These are phyloP conservation scores for Cryptosporidium felis DNA, from an alignment of 169 alveolate species.

Conservation along the genomic window DNA sequence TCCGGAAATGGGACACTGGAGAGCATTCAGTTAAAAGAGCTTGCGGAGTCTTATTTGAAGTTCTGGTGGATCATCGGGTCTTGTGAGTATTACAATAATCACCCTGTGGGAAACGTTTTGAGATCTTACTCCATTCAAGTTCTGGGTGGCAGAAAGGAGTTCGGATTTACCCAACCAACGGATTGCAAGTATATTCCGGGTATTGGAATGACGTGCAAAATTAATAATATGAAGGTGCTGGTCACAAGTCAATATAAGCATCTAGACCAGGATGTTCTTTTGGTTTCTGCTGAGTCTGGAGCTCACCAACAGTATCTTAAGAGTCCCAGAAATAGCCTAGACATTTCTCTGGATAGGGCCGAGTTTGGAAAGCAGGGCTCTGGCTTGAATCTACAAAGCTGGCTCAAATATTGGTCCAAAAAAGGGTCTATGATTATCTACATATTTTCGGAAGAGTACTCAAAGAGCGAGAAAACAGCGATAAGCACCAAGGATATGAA, in stretches of 20 bases:
- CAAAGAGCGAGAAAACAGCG: not conserved
- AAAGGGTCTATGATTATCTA: constrained; percentile 43
- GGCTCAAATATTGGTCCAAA: constrained; percentile 58
- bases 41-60: not conserved
- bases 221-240: constrained; percentile 19
- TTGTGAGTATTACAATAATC: constrained; percentile 42
- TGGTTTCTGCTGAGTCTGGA: not conserved
- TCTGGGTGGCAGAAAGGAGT: not conserved
- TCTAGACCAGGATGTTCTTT: not conserved
- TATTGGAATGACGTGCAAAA: constrained; percentile 19
- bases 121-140: constrained; percentile 20
- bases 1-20: too few species aligned
- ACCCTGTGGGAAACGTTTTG: constrained; percentile 58
- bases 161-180: constrained; percentile 15
- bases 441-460: not conserved
- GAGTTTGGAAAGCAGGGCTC: not conserved
- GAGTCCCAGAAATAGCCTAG: not conserved
- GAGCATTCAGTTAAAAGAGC: not conserved
- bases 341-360: not conserved
- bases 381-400: not conserved
- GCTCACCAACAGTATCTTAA: constrained; percentile 3
- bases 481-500: not conserved
- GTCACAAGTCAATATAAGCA: constrained; percentile 19
- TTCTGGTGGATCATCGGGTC: constrained; percentile 71
- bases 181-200: constrained; percentile 44